Conservation (phyloP, 345 rosid species). For the thale cress (Arabidopsis thaliana) region TAIR10.1 NC_003071.7:18668501-18669000, state of each 20-base stretch:
- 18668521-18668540: slow-evolving; percentile 74
- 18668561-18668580: slow-evolving; percentile 83
- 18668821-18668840: slow-evolving; percentile 88
- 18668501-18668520: slow-evolving; percentile 66
- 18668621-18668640: slow-evolving; percentile 12
- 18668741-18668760: slow-evolving; percentile 14
- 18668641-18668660: slow-evolving; percentile 90
- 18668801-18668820: slow-evolving; percentile 93
- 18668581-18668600: slow-evolving; percentile 1
- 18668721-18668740: slow-evolving; percentile 62
- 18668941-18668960: slow-evolving; percentile 13
- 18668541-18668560: slow-evolving; percentile 90
- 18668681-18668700: slow-evolving; percentile 92
- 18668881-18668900: slow-evolving; percentile 89
- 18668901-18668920: slow-evolving; percentile 90
- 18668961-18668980: not conserved
- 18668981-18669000: slow-evolving; percentile 13
- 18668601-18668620: not conserved
- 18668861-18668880: slow-evolving; percentile 69
- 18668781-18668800: slow-evolving; percentile 24
- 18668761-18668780: not conserved
- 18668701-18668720: slow-evolving; percentile 82
- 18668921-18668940: slow-evolving; percentile 49
- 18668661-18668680: slow-evolving; percentile 96
- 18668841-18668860: slow-evolving; percentile 67